Evolutionary conservation across 2,329 filamentous ascomycete species (phyloP), one percentile per base, ranked within the genome.

Genomic region (Talaromyces funiculosus): DNA sequence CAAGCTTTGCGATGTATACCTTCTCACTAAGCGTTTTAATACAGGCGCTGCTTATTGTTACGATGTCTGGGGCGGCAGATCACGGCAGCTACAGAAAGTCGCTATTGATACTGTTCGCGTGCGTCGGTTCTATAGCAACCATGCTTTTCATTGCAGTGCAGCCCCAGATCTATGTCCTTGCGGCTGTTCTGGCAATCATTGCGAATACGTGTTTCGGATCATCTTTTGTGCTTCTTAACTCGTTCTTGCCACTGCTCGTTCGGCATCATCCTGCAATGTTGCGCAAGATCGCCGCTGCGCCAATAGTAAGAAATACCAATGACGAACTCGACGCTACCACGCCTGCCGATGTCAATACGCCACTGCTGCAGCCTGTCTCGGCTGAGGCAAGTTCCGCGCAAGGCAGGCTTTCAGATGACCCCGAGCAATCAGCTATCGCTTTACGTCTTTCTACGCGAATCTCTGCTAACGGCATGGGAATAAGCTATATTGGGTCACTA

Each of bases 1-100:
- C 93, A 37, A 95, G 90, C 74, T 97, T 97, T 74, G 93, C 92
- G 72, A 96, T 97, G 91, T 97, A 97, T 77, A 97, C 92, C 1
- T 99, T 99, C 75, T 96, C 92, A 61, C 80, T 95, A 69, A 95
- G 90, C 72, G 94, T 99, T 1, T 75, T 97, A 20, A 75, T 97
- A 10, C 94, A 99, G 73, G 90, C 92, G 1, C 76, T 97, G 29
- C 78, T 97, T 31, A 95, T 99, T 45, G 91, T 99, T 64, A 96
- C 92, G 70, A 96, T 99, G 81, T 96, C 92, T 70, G 94, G 90
- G 59, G 92, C 93, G 7, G 94, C 94, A 61, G 94, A 99, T 73
- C 93, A 97, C 75, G 94, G 94, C 64, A 88, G 85, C 67, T 94
- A 92, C 78, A 87, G 94, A 62, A 99, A 97, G 80, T 89, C 86